Percentiles rank a stretch among this genome's conserved stretches.
phyloP scores from a whole-genome alignment of 331 rosid genomes.

The Erythrophleum ivorense region DNA sequence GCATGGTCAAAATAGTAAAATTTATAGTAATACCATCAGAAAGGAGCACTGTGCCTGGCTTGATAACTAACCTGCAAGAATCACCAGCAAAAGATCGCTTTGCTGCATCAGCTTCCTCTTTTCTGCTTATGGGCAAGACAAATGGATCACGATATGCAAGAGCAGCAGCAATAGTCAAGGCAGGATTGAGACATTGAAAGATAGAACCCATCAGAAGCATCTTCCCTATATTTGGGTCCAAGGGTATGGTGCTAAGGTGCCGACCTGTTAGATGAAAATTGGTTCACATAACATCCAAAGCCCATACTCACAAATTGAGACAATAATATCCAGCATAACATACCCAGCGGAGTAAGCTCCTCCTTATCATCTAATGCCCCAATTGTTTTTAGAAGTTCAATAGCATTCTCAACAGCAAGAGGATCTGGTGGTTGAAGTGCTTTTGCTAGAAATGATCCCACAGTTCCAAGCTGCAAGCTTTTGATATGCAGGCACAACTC shows the following conservation, averaged over 20 bases:
- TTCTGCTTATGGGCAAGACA: conserved; percentile 82
- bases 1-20: conserved; percentile 21
- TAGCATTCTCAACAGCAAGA: conserved; percentile 93
- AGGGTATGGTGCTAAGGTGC: conserved; percentile 87
- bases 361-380: conserved; percentile 89
- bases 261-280: conserved; percentile 61
- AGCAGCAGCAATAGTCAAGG: conserved; percentile 94
- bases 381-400: conserved; percentile 91
- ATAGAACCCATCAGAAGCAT: conserved; percentile 99
- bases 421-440: conserved; percentile 98
- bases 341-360: conserved; percentile 96
- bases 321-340: conserved; percentile 33
- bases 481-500: conserved; percentile 95
- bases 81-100: conserved; percentile 84
- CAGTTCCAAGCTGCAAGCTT: conserved; percentile 92
- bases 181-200: conserved; percentile 96
- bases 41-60: conserved; percentile 18
- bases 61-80: conserved; percentile 79
- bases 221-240: conserved; percentile 99
- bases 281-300: conserved; percentile 38
- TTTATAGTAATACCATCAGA: background rate
- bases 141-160: conserved; percentile 92
- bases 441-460: conserved; percentile 87
- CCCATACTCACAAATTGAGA: conserved; percentile 35
- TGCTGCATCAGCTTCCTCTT: conserved; percentile 95